Base-by-base conservation (phyloP, 176 grass and related monocot genomes). In the Otatea glauca region DNA sequence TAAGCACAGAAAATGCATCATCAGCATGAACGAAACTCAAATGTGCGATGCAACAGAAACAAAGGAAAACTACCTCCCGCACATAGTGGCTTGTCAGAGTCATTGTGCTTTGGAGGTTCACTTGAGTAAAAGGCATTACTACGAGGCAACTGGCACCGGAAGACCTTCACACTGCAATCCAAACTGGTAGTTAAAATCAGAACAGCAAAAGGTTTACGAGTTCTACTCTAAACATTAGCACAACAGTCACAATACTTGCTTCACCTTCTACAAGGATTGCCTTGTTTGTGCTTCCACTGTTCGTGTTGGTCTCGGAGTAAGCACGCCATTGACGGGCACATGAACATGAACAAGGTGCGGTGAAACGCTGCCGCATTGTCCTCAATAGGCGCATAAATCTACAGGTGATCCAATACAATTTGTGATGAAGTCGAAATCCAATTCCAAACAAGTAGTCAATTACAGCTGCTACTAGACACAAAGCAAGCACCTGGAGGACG, bases 291-390 rank as follows among this genome's bases (percentile, higher is more conserved):
- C 14, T 85, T 96, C 93, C 93, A 99, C 78, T 99, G 93, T 55
- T 99, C 91, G 61, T 91, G 91, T 76, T 99, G 96, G 80, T 99
- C 96, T 60, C 77, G 88, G 60, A 76, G 83, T 78, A 99, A 92
- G 78, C 96, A 99, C 15, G 84, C 48, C 93, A 96, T 94, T 1
- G 91, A 96, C 27, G 90, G 89, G 78, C 96, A 99, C 88, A 96
- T 96, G 88, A 94, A 96, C 73, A 96, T 43, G 56, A 94, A 92
- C 27, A 99, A 48, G 4, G 88, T 92, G 55, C 91, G 88, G 86
- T 99, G 93, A 72, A 99, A 99, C 27, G 88, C 76, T n/a, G 86
- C 86, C 3, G 88, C 71, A 54, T 94, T 90, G 16, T 63, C 88
- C 27, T 81, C 59, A 44, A 88, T 88, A 39, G 88, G 77, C 11